Evolutionary conservation across 2,329 filamentous ascomycete genomes (phyloP).

Genomic region (Pezizomycotina sp.): DNA sequence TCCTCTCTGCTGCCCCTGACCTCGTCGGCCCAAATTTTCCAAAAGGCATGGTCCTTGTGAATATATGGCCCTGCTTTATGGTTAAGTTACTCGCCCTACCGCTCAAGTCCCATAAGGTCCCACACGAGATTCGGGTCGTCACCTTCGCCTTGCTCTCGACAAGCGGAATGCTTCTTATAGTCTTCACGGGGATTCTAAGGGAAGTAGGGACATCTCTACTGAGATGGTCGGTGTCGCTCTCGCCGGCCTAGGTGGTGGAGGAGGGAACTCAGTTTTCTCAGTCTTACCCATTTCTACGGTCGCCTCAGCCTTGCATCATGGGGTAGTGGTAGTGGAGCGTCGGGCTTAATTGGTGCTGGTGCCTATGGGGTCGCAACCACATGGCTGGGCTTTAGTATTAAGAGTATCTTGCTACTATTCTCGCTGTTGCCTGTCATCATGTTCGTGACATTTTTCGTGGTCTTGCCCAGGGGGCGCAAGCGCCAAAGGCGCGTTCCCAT

Average conservation of each 20-base stretch:
- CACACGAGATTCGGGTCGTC: slow-evolving; percentile 60
- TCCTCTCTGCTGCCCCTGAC: slow-evolving; percentile 86
- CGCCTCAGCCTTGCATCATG: slow-evolving; percentile 73
- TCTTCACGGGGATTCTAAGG: slow-evolving; percentile 56
- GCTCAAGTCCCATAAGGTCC: slow-evolving; percentile 80
- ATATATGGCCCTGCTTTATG: slow-evolving; percentile 76
- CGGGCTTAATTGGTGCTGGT: slow-evolving; percentile 71
- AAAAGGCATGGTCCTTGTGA: slow-evolving; percentile 82
- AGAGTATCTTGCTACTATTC: slow-evolving; percentile 56
- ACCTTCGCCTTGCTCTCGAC: slow-evolving; percentile 59
- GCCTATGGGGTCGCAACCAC: slow-evolving; percentile 77
- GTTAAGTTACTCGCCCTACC: slow-evolving; percentile 79
- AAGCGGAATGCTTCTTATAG: slow-evolving; percentile 77
- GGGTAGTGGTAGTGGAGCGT: slow-evolving; percentile 82
- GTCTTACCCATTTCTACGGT: slow-evolving; percentile 85
- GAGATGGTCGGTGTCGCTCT: slow-evolving; percentile 69
- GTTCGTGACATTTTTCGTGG: slow-evolving; percentile 67
- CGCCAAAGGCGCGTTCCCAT: too few species aligned
- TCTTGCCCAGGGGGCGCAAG: slow-evolving; percentile 62
- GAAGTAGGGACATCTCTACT: slow-evolving; percentile 64
- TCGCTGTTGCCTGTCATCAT: slow-evolving; percentile 68
- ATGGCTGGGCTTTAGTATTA: slow-evolving; percentile 57
- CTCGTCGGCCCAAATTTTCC: slow-evolving; percentile 75
- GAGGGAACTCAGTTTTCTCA: slow-evolving; percentile 82
- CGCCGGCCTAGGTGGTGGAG: slow-evolving; percentile 69